A percentile compares a stretch with the other conserved stretches of the same genome.
phyloP scores from a whole-genome alignment of 148 eudicot genomes.

The Camellia sinensis region DNA sequence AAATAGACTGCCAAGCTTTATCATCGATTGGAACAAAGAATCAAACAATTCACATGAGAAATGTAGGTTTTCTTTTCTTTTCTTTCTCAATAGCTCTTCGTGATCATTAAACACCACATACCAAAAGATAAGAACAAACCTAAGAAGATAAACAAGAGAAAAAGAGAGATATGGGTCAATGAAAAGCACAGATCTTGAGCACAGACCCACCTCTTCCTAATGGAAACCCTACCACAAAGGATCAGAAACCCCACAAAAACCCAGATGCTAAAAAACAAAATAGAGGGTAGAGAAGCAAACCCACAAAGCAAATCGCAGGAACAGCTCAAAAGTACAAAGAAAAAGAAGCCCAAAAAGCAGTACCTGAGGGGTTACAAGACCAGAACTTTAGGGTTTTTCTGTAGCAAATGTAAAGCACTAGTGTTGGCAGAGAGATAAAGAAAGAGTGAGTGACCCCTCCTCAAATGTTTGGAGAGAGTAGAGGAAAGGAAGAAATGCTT shows the following conservation, averaged over 20 bases:
- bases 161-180: conserved; percentile 21
- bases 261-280: conserved; percentile 41
- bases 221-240: conserved; percentile 29
- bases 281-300: conserved; percentile 12
- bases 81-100: conserved; percentile 16
- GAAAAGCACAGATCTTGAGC: conserved; percentile 41
- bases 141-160: conserved; percentile 19
- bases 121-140: conserved; percentile 27
- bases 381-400: conserved; percentile 41
- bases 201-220: conserved; percentile 19
- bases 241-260: conserved; percentile 31
- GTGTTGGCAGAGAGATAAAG: conserved; percentile 18
- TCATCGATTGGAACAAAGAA: neutral
- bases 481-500: conserved; percentile 13
- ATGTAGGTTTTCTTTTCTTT: conserved; percentile 10
- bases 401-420: conserved; percentile 16
- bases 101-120: conserved; percentile 29
- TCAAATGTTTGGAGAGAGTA: conserved; percentile 25
- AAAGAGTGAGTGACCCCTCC: conserved; percentile 20
- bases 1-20: neutral
- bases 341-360: conserved; percentile 19
- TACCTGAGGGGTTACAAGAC: conserved; percentile 37
- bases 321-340: conserved; percentile 19
- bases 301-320: conserved; percentile 29
- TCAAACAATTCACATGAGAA: conserved; percentile 18